These are phyloP conservation scores for Bruguiera parviflora DNA, from an alignment of 345 rosid species.

Conservation along the genomic window DNA sequence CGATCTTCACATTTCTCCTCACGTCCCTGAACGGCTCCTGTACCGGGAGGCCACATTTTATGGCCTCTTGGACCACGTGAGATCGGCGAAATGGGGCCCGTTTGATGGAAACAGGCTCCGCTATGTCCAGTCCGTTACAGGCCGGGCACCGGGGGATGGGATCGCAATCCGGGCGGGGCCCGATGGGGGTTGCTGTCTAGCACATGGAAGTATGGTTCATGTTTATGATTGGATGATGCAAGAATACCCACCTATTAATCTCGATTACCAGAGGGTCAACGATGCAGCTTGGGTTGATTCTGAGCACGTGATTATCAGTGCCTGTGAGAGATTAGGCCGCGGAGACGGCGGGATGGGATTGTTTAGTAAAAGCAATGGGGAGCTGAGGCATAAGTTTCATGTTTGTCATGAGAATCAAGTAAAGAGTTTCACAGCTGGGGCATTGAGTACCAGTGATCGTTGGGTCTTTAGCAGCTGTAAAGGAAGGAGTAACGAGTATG, in stretches of 20 bases:
- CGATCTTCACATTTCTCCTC: slow-evolving; percentile 67
- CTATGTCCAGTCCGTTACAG: slow-evolving; percentile 49
- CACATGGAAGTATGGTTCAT: slow-evolving; percentile 86
- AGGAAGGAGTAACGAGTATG: slow-evolving; percentile 91
- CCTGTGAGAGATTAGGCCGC: slow-evolving; percentile 74
- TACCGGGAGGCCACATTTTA: slow-evolving; percentile 79
- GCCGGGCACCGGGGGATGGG: slow-evolving; percentile 96
- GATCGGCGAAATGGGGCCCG: slow-evolving; percentile 75
- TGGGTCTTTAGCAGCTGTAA: slow-evolving; percentile 76
- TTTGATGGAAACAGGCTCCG: slow-evolving; percentile 82
- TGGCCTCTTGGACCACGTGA: slow-evolving; percentile 69
- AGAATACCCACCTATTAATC: slow-evolving; percentile 68
- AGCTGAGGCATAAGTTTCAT: slow-evolving; percentile 65
- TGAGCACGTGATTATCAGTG: slow-evolving; percentile 60
- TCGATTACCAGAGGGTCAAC: slow-evolving; percentile 86
- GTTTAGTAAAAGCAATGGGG: slow-evolving; percentile 69
- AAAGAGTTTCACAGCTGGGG: slow-evolving; percentile 89
- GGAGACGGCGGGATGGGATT: slow-evolving; percentile 97
- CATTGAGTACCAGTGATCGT: slow-evolving; percentile 63
- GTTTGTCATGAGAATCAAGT: slow-evolving; percentile 61
- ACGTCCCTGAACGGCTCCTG: slow-evolving; percentile 64
- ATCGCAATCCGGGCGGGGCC: slow-evolving; percentile 94
- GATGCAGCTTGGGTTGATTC: slow-evolving; percentile 79
- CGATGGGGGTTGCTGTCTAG: slow-evolving; percentile 90
- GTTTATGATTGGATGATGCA: slow-evolving; percentile 89